These are phyloP conservation scores for Beauveria varroae DNA, from an alignment of 2,329 filamentous ascomycete genomes.

Conservation along the genomic window DNA sequence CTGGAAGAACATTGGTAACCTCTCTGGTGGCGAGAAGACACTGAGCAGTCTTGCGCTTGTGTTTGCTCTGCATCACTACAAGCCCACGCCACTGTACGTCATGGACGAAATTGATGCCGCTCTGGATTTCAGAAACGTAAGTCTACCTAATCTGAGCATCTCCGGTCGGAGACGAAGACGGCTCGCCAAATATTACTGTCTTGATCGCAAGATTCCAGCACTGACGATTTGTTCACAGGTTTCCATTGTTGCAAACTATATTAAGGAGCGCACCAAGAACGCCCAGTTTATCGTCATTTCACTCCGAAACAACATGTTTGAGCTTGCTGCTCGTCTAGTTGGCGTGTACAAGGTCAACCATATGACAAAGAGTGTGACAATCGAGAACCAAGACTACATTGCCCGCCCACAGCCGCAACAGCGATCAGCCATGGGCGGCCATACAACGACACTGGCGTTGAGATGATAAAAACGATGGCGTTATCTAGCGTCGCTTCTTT, in stretches of 20 bases:
- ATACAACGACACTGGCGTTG: slow-evolving; percentile 29
- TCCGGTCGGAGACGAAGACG: background rate
- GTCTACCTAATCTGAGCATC: slow-evolving; percentile 29
- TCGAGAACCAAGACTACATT: slow-evolving; percentile 78
- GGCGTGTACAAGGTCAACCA: slow-evolving; percentile 99
- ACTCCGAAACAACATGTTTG: slow-evolving; percentile 98
- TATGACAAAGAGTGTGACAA: slow-evolving; percentile 90
- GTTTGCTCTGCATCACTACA: slow-evolving; percentile 97
- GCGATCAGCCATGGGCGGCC: slow-evolving; percentile 18
- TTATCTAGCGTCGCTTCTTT: background rate
- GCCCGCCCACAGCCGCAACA: slow-evolving; percentile 28
- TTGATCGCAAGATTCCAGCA: background rate
- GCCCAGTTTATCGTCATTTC: slow-evolving; percentile 99
- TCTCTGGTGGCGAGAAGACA: slow-evolving; percentile 96
- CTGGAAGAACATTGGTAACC: slow-evolving; percentile 98
- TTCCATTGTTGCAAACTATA: slow-evolving; percentile 96
- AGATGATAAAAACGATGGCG: slow-evolving; percentile 19
- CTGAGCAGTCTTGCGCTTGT: slow-evolving; percentile 86
- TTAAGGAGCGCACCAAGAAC: slow-evolving; percentile 98
- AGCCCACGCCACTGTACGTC: slow-evolving; percentile 93
- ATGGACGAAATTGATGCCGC: slow-evolving; percentile 99
- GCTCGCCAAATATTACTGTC: slow-evolving; percentile 7
- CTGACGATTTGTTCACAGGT: slow-evolving; percentile 48
- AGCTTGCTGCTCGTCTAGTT: slow-evolving; percentile 87
- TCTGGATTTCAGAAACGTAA: slow-evolving; percentile 93